phyloP scores from a whole-genome alignment of 371 early-diverging fungal species.

The Gilbertella persicaria region DNA sequence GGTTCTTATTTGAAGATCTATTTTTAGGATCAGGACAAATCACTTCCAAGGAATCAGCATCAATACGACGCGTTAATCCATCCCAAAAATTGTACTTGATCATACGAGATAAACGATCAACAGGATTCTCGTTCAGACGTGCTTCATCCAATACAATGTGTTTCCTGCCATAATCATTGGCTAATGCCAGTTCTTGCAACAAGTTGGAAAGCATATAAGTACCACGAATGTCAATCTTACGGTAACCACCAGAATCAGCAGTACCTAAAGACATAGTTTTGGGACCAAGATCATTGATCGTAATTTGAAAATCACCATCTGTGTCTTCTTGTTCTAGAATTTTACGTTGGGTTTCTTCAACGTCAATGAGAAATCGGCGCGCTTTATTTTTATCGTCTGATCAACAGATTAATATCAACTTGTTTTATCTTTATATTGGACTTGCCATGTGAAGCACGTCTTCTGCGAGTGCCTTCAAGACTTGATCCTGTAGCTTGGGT shows the following conservation, averaged over 20 bases:
- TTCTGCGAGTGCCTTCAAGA: constrained; percentile 6
- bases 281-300: constrained; percentile 84
- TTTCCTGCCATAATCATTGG: constrained; percentile 75
- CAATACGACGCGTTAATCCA: constrained; percentile 85
- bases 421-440: not conserved
- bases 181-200: constrained; percentile 88
- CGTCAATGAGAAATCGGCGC: constrained; percentile 77
- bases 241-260: constrained; percentile 75
- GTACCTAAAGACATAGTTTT: constrained; percentile 82
- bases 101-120: constrained; percentile 80
- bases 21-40: constrained; percentile 92
- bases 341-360: constrained; percentile 68
- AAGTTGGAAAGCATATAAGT: constrained; percentile 90
- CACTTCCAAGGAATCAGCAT: constrained; percentile 80
- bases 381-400: constrained; percentile 68
- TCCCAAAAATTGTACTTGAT: constrained; percentile 90
- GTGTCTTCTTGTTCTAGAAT: constrained; percentile 92
- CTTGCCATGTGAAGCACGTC: constrained; percentile 47
- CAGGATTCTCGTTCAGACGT: constrained; percentile 86
- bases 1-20: constrained; percentile 60
- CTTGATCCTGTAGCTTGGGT: not conserved
- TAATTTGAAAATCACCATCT: constrained; percentile 88
- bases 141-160: constrained; percentile 79
- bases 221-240: constrained; percentile 81
- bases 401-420: not conserved